Base-by-base conservation (phyloP, 164 flowering plant genomes). In the Hamamelis virginiana region DNA sequence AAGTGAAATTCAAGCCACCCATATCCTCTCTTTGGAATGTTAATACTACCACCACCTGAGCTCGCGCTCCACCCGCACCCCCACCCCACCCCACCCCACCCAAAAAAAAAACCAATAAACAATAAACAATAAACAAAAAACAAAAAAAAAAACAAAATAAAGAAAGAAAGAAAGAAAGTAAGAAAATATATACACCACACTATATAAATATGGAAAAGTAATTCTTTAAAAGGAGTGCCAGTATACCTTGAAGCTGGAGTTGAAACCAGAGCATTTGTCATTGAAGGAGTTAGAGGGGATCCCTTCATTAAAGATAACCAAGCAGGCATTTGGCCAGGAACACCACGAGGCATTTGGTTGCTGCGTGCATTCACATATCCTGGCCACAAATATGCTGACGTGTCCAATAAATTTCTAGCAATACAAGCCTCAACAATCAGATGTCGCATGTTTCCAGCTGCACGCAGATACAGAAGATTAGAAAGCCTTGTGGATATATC, bases 221-320 rank as follows among this genome's bases (percentile, higher is more conserved):
- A 26, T 5, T 1, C 56, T 6, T 1, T n/a, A 51, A 10, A 16
- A 61, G 21, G 66, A 50, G 47, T 57, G 18, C 6, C 25, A 69
- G 72, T 74, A 81, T 86, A 95, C 99, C 99, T 86, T 76, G 96
- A 86, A 84, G 99, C 99, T 72, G 99, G 97, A 73, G 90, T 75
- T 56, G 90, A 82, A 73, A 84, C 88, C 81, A 95, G 78, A 72
- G 86, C 77, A 76, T 85, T 89, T 62, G 82, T 72, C 91, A 96
- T 69, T 62, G 82, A 27, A 45, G 91, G 86, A 55, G 87, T 86
- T 69, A 96, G 81, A 66, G 90, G 86, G 19, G 89, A 86, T 19
- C 99, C 99, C 77, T 89, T 90, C 97, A 91, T 90, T 74, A 96
- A 81, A 19, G 91, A 82, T 64, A 92, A 87, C 99, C 99, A 96